Base-by-base conservation (phyloP, 257 asterid genomes). In the Gardenia jasminoides region DNA sequence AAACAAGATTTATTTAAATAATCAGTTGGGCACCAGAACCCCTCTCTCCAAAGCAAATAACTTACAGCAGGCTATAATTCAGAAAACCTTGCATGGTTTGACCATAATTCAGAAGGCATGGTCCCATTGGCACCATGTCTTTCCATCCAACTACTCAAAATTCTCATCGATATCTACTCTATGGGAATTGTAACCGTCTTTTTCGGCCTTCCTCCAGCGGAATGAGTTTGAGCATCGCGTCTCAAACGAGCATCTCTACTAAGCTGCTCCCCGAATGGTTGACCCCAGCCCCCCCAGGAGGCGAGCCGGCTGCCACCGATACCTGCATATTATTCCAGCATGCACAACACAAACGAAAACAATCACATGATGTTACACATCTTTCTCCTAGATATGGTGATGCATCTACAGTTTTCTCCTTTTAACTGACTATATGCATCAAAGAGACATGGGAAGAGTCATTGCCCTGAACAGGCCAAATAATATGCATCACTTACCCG, bases 181-280 rank as follows among this genome's bases (percentile, higher is more conserved):
- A 94, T 89, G 78, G 94, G 91, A 24, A 94, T 86, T 0, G 80
- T 87, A 22, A 91, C 89, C 10, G 91, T 87, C 79, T 89, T 91
- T 72, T 87, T 93, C 0, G 95, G 83, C 62, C 81, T 86, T 33
- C 85, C 93, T 30, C 80, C 61, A 0, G 79, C 36, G 16, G 89
- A 52, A 22, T 76, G 84, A 2, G 78, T 26, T 65, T 10, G 82
- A 30, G 71, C 50, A 54, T 77, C 68, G 12, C 24, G 50, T 72
- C 83, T 79, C 41, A 9, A 75, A 26, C 80, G 81, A 24, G 74
- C 47, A 10, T 15, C 67, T 47, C 86, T 50, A 16, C 20, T 52
- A 6, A 74, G 67, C 22, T 72, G 65, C 61, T 80, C 84, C 77
- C 79, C 59, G 46, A 86, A 87, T 19, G 90, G 88, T 77, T 76